Conservation (phyloP, 257 asterid genomes). For the Fraxinus excelsior region DNA sequence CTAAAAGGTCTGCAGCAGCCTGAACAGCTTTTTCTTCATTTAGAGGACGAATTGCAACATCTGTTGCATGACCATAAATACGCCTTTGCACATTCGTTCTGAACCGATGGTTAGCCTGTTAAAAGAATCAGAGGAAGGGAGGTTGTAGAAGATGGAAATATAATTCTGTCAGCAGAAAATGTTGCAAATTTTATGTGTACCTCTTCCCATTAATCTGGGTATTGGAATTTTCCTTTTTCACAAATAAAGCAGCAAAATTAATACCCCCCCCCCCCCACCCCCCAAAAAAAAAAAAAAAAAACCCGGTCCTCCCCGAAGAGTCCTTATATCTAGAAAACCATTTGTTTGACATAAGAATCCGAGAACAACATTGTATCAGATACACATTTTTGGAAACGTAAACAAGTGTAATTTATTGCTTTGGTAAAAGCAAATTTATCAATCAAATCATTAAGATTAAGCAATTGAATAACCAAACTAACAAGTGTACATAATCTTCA, state of each 20-base stretch:
- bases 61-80: conserved; percentile 74
- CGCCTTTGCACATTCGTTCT: conserved; percentile 77
- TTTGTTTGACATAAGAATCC: not conserved
- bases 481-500: not conserved
- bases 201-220: not conserved
- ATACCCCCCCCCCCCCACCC: not conserved
- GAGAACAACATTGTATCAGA: not conserved
- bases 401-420: not conserved
- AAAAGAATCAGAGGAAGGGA: conserved; percentile 11
- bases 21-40: conserved; percentile 90
- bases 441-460: conserved; percentile 6
- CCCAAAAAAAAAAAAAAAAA: rapidly evolving
- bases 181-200: not conserved
- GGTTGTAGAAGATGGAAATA: conserved; percentile 12
- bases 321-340: not conserved
- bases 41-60: conserved; percentile 81
- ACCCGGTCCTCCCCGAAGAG: not conserved
- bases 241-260: not conserved
- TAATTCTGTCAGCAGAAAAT: conserved; percentile 4
- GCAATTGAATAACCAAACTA: not conserved
- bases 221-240: not conserved
- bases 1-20: conserved; percentile 87
- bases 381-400: not conserved
- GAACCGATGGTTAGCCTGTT: conserved; percentile 80
- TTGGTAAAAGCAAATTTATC: not conserved